phyloP scores from a whole-genome alignment of 192 early-diverging fungal genomes.

The Oehlia diaphana region DNA sequence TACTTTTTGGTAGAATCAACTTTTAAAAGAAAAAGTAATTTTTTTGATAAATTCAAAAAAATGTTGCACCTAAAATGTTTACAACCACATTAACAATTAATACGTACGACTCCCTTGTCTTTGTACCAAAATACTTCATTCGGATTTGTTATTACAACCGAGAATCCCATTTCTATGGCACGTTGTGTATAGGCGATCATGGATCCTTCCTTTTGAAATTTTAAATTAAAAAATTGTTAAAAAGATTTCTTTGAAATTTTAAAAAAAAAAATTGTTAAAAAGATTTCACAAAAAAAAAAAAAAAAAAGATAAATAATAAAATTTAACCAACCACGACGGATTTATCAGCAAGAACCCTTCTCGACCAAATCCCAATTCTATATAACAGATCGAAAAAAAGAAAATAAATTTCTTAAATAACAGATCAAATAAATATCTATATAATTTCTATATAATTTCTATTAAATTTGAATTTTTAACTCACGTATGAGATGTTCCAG shows the following conservation, averaged over 20 bases:
- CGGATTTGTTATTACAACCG: slow-evolving; percentile 22
- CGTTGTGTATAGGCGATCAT: slow-evolving; percentile 26
- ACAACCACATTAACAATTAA: too few relatives aligned
- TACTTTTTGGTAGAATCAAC: slow-evolving; percentile 17
- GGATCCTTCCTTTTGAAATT: slow-evolving; percentile 19
- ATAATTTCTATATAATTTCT: background rate
- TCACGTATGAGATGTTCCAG: slow-evolving; percentile 21
- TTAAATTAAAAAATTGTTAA: background rate
- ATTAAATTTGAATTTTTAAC: background rate
- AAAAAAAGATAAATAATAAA: too few relatives aligned
- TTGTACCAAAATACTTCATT: slow-evolving; percentile 32
- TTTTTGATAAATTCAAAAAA: background rate
- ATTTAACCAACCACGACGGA: slow-evolving; percentile 5
- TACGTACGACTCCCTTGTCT: slow-evolving; percentile 20
- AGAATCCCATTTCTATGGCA: slow-evolving; percentile 15
- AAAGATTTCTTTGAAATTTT: background rate
- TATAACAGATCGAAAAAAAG: background rate
- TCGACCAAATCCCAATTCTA: slow-evolving; percentile 21
- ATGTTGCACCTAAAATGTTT: too few relatives aligned
- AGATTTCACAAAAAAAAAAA: background rate
- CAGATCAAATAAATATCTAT: too few relatives aligned
- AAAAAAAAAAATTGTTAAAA: background rate
- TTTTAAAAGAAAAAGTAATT: background rate
- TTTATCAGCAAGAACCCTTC: slow-evolving; percentile 7
- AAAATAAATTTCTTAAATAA: too few relatives aligned